These are phyloP conservation scores for Globisporangium orthogonon DNA, from an alignment of 352 stramenopile species.

Conservation along the genomic window DNA sequence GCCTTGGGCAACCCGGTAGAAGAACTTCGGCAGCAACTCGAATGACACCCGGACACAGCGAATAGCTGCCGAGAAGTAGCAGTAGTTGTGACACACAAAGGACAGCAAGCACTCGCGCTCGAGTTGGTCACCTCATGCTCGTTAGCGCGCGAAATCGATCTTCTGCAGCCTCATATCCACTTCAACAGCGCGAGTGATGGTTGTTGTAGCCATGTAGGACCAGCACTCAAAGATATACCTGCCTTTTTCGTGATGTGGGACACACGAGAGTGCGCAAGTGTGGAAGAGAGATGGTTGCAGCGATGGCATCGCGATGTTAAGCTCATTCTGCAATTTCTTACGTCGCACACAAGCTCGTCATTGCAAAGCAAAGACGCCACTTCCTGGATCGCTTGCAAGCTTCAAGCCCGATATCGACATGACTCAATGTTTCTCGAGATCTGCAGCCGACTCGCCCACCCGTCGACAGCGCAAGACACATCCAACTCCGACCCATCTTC, in stretches of 20 bases:
- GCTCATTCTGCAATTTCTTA: neutral
- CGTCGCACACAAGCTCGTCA: neutral
- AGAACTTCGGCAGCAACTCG: too few species aligned
- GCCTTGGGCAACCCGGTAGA: conserved; percentile 1
- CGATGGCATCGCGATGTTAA: too few species aligned
- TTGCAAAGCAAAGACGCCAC: too few species aligned
- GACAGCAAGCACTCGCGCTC: neutral
- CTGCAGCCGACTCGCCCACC: neutral
- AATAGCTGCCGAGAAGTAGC: too few species aligned
- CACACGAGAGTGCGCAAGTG: neutral
- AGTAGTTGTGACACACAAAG: too few species aligned
- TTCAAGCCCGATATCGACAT: neutral
- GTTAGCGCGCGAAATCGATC: neutral
- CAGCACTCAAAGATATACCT: neutral
- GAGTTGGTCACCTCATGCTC: neutral
- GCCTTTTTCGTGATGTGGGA: neutral
- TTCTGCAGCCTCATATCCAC: too few species aligned
- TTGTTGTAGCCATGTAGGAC: neutral
- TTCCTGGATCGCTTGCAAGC: too few species aligned
- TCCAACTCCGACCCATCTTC: neutral
- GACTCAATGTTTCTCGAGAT: neutral
- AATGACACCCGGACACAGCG: too few species aligned
- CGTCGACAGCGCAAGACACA: neutral
- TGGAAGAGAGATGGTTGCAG: too few species aligned
- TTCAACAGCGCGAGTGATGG: neutral